phyloP scores from a whole-genome alignment of 1,284 basidiomycete species.

The Neolentinus lepideus region DNA sequence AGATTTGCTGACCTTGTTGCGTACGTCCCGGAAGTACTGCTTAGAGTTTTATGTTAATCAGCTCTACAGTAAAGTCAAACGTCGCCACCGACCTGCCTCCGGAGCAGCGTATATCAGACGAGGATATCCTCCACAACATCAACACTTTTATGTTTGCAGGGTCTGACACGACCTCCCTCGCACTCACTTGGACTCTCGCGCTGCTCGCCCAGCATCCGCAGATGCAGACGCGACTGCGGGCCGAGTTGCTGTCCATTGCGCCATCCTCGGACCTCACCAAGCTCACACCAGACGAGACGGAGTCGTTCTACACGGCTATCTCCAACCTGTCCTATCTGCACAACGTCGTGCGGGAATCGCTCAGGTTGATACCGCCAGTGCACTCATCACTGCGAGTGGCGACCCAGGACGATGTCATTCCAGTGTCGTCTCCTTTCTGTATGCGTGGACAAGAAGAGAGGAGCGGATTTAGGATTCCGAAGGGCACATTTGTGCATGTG shows the following conservation, averaged over 20 bases:
- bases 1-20: constrained; percentile 60
- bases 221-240: constrained; percentile 57
- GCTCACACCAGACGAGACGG: constrained; percentile 50
- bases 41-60: constrained; percentile 1
- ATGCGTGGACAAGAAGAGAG: constrained; percentile 19
- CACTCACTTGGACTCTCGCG: constrained; percentile 71
- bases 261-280: constrained; percentile 30
- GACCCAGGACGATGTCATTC: constrained; percentile 66
- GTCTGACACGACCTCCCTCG: constrained; percentile 76
- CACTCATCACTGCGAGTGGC: constrained; percentile 75
- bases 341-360: constrained; percentile 67
- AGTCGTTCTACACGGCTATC: constrained; percentile 47
- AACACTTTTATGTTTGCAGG: constrained; percentile 87
- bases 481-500: constrained; percentile 68
- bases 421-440: constrained; percentile 58
- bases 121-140: constrained; percentile 75
- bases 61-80: constrained; percentile 63
- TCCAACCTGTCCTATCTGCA: constrained; percentile 67
- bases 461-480: constrained; percentile 40
- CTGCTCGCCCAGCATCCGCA: constrained; percentile 59
- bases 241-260: constrained; percentile 44
- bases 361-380: constrained; percentile 74
- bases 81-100: constrained; percentile 50
- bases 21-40: constrained; percentile 30
- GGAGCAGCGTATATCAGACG: constrained; percentile 71